Base-by-base conservation (phyloP, 1,284 basidiomycete species). In the Porogramme epimiltina region DNA sequence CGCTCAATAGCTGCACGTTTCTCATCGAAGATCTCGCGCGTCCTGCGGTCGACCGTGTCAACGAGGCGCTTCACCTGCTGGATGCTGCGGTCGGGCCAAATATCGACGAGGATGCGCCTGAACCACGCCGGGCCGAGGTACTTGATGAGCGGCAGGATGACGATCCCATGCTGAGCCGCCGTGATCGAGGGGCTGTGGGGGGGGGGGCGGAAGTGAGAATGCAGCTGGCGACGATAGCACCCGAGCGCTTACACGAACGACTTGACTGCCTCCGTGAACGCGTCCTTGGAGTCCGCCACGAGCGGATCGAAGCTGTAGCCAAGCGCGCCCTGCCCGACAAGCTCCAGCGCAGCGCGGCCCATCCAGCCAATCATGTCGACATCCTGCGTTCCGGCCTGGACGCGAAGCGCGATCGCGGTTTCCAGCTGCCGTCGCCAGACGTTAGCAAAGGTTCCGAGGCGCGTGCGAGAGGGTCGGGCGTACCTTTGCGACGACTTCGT, bases 11-110 rank as follows among this genome's bases (percentile, higher is more conserved):
- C 52, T 5, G 61, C 57, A 19, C 56, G 71, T 63, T 76, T 81
- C 20, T 59, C 61, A 28, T 70, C 56, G 20, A 70, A 71, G 3
- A 81, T 73, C 19, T 71, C 62, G 4, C 58, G 47, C 0, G 76
- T 69, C 0, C 70, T 70, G 0, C 62, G 41, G 39, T 75, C 61
- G 58, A 79, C 67, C 2, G 63, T 60, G 52, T 79, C 73, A 2
- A 70, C 51, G 20, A 77, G 67, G 10, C 69, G 63, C 2, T 67
- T 65, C 25, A 73, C 25, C 5, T 64, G 56, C 33, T 72, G 70
- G 8, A 77, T 33, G 8, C 56, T 43, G 47, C 67, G 31, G 18
- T 20, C 9, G 10, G 45, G 45, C 0, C 20, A 6, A 10, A 38
- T 13, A 6, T 28, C 13, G 24, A 47, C 10, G 10, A 39, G 16